phyloP scores from a whole-genome alignment of 306 rosid genomes.

The Biancaea sappan region DNA sequence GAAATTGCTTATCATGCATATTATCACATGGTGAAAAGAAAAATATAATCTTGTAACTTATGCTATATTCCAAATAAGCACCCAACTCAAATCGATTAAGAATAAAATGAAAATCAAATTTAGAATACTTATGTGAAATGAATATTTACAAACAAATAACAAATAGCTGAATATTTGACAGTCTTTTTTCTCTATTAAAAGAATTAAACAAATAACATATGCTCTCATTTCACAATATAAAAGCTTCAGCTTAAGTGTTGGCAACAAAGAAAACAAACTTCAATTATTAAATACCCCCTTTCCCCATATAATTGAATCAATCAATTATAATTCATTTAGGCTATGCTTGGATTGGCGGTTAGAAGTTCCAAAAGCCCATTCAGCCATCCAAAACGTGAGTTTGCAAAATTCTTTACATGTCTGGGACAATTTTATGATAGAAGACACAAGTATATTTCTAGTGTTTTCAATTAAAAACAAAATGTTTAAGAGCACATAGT shows the following conservation, averaged over 20 bases:
- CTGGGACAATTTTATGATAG: neutral
- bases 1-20: neutral
- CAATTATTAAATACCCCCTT: neutral
- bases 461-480: neutral
- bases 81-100: neutral
- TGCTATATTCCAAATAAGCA: neutral
- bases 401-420: neutral
- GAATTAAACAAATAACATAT: neutral
- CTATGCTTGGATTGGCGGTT: too few species aligned
- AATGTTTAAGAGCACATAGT: neutral
- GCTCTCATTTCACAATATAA: neutral
- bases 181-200: neutral
- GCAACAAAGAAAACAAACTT: neutral
- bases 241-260: neutral
- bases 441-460: neutral
- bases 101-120: neutral
- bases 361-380: too few species aligned
- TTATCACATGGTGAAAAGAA: neutral
- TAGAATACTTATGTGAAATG: neutral
- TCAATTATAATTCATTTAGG: neutral
- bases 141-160: neutral
- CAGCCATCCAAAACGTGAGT: too few species aligned
- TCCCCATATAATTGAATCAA: neutral
- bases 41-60: neutral
- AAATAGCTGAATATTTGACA: neutral